Evolutionary conservation across 23 red algal genomes (phyloP), one percentile per base, ranked within the genome.

Genomic region (Gracilaria vermiculophylla): DNA sequence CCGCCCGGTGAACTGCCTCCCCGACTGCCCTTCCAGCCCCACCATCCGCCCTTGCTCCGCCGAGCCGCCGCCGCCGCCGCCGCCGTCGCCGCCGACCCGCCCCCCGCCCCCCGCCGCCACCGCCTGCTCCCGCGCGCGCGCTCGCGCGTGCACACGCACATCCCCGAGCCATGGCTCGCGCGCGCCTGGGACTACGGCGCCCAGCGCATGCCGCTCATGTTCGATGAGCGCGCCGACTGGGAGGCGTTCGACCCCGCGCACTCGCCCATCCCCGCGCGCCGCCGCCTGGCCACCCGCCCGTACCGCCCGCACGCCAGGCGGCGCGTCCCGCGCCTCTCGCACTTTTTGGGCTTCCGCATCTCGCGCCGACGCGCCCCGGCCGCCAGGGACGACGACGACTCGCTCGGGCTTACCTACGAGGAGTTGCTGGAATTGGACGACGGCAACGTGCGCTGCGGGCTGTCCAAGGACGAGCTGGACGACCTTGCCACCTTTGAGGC

Each of bases 341-440:
- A 83, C 54, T 51, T 66, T 67, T 53, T 66, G 42, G 79, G 32
- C 50, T 83, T 51, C 19, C 79, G 81, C 20, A 50, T 67, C 39
- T 74, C 51, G 62, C 60, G 60, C 4, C 45, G 81, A 60, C 61
- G 81, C n/a, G 81, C 47, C 21, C 66, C 66, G 7, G 41, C 48
- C 19, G 62, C 42, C 35, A 64, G 61, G 31, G 65, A 53, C 43
- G 81, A 67, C 29, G 66, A 67, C 52, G 81, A 86, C 44, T 70
- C 72, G 15, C 57, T 92, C 31, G 88, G 66, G 8, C 73, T 83
- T 13, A 92, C 78, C 35, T 92, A 92, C 56, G 88, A 92, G 64
- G 78, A 92, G 48, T 51, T 92, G 61, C 17, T 92, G 6, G 47
- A 82, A 42, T 40, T 92, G 67, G 88, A 92, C 21, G 88, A 92